Conservation (phyloP, 805 yeast species). For the Isabelozyma heimii region DNA sequence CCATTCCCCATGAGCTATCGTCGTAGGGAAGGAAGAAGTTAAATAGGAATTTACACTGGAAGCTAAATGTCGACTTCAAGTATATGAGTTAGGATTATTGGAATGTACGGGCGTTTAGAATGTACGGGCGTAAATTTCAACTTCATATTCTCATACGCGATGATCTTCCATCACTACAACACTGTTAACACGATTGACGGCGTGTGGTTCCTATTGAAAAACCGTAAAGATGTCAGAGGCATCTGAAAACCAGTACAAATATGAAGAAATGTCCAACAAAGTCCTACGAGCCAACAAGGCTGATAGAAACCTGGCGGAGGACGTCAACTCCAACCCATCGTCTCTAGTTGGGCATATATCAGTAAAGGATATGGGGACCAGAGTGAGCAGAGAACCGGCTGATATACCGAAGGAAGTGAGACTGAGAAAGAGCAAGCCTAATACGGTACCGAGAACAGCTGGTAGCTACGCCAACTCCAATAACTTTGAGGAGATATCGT, state of each 20-base stretch:
- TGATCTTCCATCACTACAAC: background rate
- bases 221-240: constrained; percentile 1
- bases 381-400: constrained; percentile 21
- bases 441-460: constrained; percentile 16
- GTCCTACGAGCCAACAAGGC: constrained; percentile 47
- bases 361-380: constrained; percentile 66
- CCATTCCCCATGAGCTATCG: too few species aligned
- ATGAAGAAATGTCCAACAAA: constrained; percentile 76
- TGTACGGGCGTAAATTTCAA: too few species aligned
- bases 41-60: too few species aligned
- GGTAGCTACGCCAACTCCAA: constrained; percentile 22
- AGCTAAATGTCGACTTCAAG: too few species aligned
- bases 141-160: too few species aligned
- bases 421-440: constrained; percentile 6
- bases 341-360: constrained; percentile 70
- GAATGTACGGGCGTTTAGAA: too few species aligned
- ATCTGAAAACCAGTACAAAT: constrained; percentile 41
- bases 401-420: constrained; percentile 1
- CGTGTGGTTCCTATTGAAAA: background rate
- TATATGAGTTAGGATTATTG: too few species aligned
- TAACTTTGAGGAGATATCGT: constrained; percentile 48
- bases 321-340: constrained; percentile 58
- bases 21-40: too few species aligned
- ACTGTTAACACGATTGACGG: background rate
- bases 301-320: constrained; percentile 43